A percentile compares a stretch with the other conserved stretches of the same genome.
These are phyloP conservation scores for Globisporangium polare DNA, from an alignment of 352 stramenopile species.

Conservation along the genomic window DNA sequence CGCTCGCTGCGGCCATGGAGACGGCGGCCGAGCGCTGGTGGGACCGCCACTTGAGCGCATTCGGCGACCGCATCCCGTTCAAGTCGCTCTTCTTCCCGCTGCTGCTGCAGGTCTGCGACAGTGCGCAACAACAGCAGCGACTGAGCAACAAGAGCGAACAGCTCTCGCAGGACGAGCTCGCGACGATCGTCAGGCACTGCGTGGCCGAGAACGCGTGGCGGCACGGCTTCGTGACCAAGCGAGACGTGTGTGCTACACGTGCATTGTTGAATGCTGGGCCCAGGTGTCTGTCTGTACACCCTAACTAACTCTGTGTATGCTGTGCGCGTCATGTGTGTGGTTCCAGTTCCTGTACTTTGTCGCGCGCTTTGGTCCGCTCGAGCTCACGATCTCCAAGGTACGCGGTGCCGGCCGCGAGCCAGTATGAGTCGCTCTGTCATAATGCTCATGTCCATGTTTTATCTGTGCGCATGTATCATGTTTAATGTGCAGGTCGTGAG, in stretches of 20 bases:
- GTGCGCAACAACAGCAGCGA: constrained; percentile 20
- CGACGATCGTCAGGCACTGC: constrained; percentile 50
- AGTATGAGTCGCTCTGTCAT: too few relatives aligned
- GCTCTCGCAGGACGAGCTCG: constrained; percentile 58
- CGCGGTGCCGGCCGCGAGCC: too few relatives aligned
- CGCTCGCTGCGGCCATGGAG: constrained; percentile 1
- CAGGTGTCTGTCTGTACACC: neutral
- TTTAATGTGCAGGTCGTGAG: constrained; percentile 28
- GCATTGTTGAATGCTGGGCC: neutral
- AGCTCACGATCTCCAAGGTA: constrained; percentile 45
- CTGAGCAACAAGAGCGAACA: constrained; percentile 14
- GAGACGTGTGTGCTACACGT: constrained; percentile 28
- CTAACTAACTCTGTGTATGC: neutral
- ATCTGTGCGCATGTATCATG: neutral
- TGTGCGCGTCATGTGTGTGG: constrained; percentile 6
- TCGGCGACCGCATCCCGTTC: constrained; percentile 17
- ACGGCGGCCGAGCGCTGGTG: constrained; percentile 27
- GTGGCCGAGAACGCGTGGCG: constrained; percentile 38
- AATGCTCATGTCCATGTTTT: too few relatives aligned
- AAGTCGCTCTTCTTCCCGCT: constrained; percentile 56
- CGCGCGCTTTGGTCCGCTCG: constrained; percentile 66
- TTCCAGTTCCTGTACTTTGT: constrained; percentile 57
- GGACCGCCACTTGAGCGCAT: constrained; percentile 19
- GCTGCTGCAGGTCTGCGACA: constrained; percentile 37
- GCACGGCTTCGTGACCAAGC: constrained; percentile 37